Base-by-base conservation (phyloP, 257 asterid species). In the Petrea volubilis region DNA sequence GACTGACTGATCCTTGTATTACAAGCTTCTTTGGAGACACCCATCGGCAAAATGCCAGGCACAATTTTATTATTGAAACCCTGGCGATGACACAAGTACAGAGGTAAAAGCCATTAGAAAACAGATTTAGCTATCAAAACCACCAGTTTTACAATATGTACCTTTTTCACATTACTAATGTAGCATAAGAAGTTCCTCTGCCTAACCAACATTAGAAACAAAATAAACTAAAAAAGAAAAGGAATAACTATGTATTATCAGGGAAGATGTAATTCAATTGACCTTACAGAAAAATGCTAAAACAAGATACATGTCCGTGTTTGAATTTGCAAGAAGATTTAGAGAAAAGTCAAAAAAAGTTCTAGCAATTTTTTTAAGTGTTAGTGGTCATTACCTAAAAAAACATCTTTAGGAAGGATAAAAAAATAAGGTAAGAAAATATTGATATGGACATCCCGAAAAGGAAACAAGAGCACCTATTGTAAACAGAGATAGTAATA, bases 11-110 rank as follows among this genome's bases (percentile, higher is more conserved):
- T 69, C 75, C 78, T 80, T 64, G 73, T 64, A 59, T 70, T 81
- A 51, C 57, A 71, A 63, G 81, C 80, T 71, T 85, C 92, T 76
- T 74, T 79, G 12, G 86, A 67, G 64, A 74, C 70, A 78, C 87
- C 87, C 77, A 67, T 61, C 10, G 96, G 89, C 78, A 84, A 72
- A 72, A 80, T 52, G 66, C 83, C 80, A 40, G 50, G 71, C 75
- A 70, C 73, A 67, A 43, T 43, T 75, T 80, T 82, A 82, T 74
- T 85, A 83, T 73, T 80, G 72, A 62, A 36, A 72, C 64, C 64
- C 65, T 23, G 73, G 57, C 40, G 18, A 62, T 28, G 55, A 70
- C 52, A 68, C 23, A 41, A 17, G 23, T 34, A 40, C 6, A 29
- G 15, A 68, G 21, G 67, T 29, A 46, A 33, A 43, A 47, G 71